Evolutionary conservation across 2,329 filamentous ascomycete genomes (phyloP).

Genomic region (Paecilomyces sp.): DNA sequence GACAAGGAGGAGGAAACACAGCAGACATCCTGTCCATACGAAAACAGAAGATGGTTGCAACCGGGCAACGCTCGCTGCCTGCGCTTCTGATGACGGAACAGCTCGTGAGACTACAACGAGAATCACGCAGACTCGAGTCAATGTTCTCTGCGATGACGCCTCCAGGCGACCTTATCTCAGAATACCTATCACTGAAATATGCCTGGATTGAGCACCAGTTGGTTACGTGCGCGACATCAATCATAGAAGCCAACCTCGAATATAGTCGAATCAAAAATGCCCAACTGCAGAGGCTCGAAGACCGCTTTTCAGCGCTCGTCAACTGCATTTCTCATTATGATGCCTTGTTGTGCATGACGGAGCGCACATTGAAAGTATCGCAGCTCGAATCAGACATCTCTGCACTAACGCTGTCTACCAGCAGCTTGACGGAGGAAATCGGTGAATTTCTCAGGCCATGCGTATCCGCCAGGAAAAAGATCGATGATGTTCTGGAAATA

Average conservation of each 20-base stretch:
- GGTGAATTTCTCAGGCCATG: conserved; percentile 11
- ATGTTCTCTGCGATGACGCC: neutral
- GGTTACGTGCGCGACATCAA: neutral
- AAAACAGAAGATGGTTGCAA: neutral
- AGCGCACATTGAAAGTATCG: neutral
- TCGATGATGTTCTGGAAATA: conserved; percentile 11
- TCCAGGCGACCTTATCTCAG: neutral
- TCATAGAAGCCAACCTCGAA: neutral
- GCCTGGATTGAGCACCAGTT: neutral
- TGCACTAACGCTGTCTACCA: neutral
- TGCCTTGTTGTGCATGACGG: neutral
- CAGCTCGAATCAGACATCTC: neutral
- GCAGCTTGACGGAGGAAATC: conserved; percentile 2
- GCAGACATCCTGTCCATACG: neutral
- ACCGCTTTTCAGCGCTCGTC: neutral
- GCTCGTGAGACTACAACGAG: neutral
- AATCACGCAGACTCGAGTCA: neutral
- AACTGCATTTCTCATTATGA: neutral
- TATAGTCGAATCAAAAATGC: neutral
- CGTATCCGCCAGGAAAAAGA: conserved; percentile 9
- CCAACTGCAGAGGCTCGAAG: neutral
- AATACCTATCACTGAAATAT: conserved; percentile 1
- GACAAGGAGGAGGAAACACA: neutral
- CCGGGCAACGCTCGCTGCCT: neutral
- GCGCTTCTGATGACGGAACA: neutral